Base-by-base conservation (phyloP, 1,139 yeast genomes). In the Williopsis jadinii region DNA sequence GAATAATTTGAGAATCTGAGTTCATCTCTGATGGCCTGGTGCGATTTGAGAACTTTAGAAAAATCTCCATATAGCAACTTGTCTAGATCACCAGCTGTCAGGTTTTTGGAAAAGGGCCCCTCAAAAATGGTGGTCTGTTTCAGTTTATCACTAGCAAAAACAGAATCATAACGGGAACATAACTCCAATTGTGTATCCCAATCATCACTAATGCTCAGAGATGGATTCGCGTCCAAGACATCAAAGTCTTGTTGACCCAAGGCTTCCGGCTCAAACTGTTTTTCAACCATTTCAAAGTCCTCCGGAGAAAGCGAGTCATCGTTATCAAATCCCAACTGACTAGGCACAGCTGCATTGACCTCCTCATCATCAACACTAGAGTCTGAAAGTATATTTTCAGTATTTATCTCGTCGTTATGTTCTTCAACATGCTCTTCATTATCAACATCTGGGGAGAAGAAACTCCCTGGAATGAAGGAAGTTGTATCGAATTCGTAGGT, bases 131-230 rank as follows among this genome's bases (percentile, higher is more conserved):
- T 42, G 34, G 48, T 44, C 32, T 28, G 36, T 32, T 38, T 53
- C 35, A 51, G 31, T 3, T 38, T 28, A 2, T 43, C 36, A 43
- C 68, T 60, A 0, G 75, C 65, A 51, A 68, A 72, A 2, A 68
- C 68, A 1, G 90, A 80, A 41, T 70, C 67, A 34, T 72, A 59
- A 30, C 73, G 74, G 39, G 76, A 72, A 0, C 86, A 73, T 30
- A 82, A 56, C 42, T 71, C 74, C 38, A 83, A 59, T 52, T 82
- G 90, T 11, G 73, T 69, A 26, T 75, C 66, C 90, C 92, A 84
- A 50, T 79, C 73, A 34, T 68, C 68, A 2, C 84, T 69, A 0
- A 70, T 66, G 1, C 80, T 73, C 33, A 77, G 63, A 33, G 67
- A 38, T 3, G 70, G 64, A 26, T 64, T 64, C 5, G 59, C 59